Base-by-base conservation (phyloP, 495 filamentous ascomycete species). In the Podospora anserina region DNA sequence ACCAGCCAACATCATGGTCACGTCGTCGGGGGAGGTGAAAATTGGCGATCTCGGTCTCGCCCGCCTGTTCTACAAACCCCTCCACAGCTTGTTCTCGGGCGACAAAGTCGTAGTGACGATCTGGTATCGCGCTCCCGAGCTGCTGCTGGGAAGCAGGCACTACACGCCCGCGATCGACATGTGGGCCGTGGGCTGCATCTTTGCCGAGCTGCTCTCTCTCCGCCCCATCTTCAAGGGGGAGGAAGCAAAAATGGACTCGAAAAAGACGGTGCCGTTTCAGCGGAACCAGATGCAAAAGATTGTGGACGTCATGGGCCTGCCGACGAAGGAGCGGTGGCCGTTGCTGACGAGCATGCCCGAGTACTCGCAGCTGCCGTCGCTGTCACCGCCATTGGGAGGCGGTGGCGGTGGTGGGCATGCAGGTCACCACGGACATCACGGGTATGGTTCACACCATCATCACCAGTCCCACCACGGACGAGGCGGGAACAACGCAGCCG, bases 91-190 rank as follows among this genome's bases (percentile, higher is more conserved):
- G 4, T 99, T 92, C 82, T 90, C 85, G 53, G 95, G 96, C 64
- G 95, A 99, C 76, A 99, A 99, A 76, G 95, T 99, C 1, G 95
- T 99, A 56, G 95, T 99, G 15, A 99, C 95, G 0, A 99, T 99
- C 68, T 99, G 95, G 95, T 99, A 99, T 72, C 93, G 95, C 26
- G 96, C 95, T 0, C 95, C 95, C 0, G 95, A 99, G 78, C 83
- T 99, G 9, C 88, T 99, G 0, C 88, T 99, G 20, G 95, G 95
- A 13, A 92, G 88, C 65, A 85, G 91, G 26, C 95, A 99, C 76
- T 99, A 99, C 76, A 99, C 95, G 0, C 93, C 95, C 0, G 96
- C 95, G 19, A 91, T 99, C 66, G 95, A 99, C 76, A 87, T 97
- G 76, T 99, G 95, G 95, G 96, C 95, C 16, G 90, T 99, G 2